Conservation (phyloP, 768 basidiomycete species). For the Cyclocybe aegerita region DNA sequence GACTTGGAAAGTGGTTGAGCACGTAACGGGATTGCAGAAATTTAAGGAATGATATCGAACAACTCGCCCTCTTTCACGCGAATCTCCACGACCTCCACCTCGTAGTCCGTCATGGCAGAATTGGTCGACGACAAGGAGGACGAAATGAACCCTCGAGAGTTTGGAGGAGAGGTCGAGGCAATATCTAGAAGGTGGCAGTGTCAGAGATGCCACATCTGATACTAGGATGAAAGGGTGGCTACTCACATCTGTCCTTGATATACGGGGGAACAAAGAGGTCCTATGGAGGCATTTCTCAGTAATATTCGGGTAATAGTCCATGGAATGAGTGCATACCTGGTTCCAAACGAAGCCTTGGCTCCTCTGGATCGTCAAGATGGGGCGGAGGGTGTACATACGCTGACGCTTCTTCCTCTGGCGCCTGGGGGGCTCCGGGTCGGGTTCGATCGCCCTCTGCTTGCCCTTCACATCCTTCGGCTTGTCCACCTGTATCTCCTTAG, state of each 20-base stretch:
- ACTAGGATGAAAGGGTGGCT: conserved; percentile 14
- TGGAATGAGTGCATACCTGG: conserved; percentile 50
- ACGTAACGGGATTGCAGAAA: background rate
- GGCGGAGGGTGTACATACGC: conserved; percentile 63
- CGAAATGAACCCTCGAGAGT: conserved; percentile 62
- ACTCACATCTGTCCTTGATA: conserved; percentile 88
- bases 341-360: conserved; percentile 94
- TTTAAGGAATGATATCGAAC: conserved; percentile 69
- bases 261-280: conserved; percentile 87
- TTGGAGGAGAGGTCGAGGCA: conserved; percentile 81
- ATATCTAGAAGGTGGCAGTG: conserved; percentile 48
- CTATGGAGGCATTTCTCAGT: conserved; percentile 32
- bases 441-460: conserved; percentile 77
- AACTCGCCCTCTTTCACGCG: conserved; percentile 78
- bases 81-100: conserved; percentile 88
- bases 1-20: background rate
- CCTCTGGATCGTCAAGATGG: conserved; percentile 82
- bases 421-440: conserved; percentile 50
- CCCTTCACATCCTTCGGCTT: conserved; percentile 69
- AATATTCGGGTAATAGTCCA: background rate
- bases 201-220: conserved; percentile 7
- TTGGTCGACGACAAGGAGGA: conserved; percentile 68
- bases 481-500: conserved; percentile 24
- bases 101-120: conserved; percentile 70
- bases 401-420: conserved; percentile 57